Evolutionary conservation across 1,139 yeast species (phyloP).

Genomic region (Saccharomyces pastorianus): DNA sequence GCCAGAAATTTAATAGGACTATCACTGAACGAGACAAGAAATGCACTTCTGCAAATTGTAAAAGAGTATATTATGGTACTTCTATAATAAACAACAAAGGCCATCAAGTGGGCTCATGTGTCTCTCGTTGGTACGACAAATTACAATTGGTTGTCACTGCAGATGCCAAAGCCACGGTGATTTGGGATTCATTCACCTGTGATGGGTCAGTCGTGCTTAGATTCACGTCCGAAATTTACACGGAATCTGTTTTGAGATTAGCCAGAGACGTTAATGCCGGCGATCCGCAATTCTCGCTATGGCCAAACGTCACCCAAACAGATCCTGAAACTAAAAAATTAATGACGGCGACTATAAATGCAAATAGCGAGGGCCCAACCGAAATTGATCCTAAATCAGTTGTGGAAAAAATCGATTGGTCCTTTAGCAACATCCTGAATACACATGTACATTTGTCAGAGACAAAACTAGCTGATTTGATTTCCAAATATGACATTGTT

Average conservation of each 20-base stretch:
- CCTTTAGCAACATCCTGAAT: conserved; percentile 40
- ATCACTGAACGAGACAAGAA: conserved; percentile 8
- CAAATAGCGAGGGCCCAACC: conserved; percentile 5
- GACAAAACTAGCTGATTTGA: conserved; percentile 66
- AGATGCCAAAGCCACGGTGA: conserved; percentile 67
- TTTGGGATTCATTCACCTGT: conserved; percentile 68
- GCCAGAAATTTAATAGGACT: conserved; percentile 4
- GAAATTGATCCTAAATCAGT: conserved; percentile 33
- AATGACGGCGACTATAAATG: conserved; percentile 7
- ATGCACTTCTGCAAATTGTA: conserved; percentile 28
- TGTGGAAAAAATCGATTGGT: conserved; percentile 41
- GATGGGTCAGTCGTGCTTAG: conserved; percentile 71
- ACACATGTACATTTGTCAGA: conserved; percentile 57
- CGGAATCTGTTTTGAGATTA: conserved; percentile 63
- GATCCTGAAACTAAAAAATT: conserved; percentile 32
- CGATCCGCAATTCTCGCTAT: conserved; percentile 49
- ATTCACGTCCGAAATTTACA: conserved; percentile 65
- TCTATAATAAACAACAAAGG: conserved; percentile 47
- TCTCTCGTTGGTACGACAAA: conserved; percentile 74
- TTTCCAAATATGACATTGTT: conserved; percentile 59
- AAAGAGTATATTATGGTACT: conserved; percentile 57
- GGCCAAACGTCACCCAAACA: conserved; percentile 38
- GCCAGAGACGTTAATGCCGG: conserved; percentile 65
- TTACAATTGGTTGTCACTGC: conserved; percentile 59
- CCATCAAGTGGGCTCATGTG: conserved; percentile 65